Conservation (phyloP, 371 early-diverging fungal species). For the Mucor sp. region DNA sequence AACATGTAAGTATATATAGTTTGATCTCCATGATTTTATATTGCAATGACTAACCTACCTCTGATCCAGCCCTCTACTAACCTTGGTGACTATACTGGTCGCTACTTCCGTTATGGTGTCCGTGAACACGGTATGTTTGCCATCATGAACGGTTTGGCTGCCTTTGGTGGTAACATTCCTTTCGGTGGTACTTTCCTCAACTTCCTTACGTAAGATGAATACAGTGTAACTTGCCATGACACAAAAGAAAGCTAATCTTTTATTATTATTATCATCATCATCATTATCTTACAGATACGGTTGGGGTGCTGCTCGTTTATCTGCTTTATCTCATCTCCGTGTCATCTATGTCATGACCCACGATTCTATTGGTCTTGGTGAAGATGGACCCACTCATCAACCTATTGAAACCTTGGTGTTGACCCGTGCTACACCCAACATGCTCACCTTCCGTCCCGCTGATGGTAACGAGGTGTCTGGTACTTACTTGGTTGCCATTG, state of each 20-base stretch:
- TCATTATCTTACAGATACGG: constrained; percentile 56
- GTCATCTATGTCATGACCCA: constrained; percentile 98
- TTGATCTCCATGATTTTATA: background rate
- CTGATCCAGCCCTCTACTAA: constrained; percentile 48
- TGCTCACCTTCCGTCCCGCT: constrained; percentile 90
- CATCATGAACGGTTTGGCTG: constrained; percentile 93
- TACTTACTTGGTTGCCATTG: constrained; percentile 83
- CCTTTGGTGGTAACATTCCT: constrained; percentile 91
- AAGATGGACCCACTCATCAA: constrained; percentile 99
- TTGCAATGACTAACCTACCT: background rate
- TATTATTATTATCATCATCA: too few species aligned
- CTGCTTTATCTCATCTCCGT: constrained; percentile 87
- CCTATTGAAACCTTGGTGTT: constrained; percentile 97
- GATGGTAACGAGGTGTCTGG: constrained; percentile 98
- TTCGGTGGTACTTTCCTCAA: constrained; percentile 98
- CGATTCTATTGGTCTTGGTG: constrained; percentile 98
- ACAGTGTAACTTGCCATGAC: background rate
- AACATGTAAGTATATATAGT: constrained; percentile 50
- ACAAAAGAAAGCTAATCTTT: background rate
- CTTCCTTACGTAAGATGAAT: constrained; percentile 79
- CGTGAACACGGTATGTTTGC: constrained; percentile 99
- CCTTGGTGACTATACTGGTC: constrained; percentile 84
- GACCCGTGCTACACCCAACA: constrained; percentile 95
- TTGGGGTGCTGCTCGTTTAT: constrained; percentile 90
- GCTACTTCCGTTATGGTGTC: constrained; percentile 97